Percentiles rank a stretch among this genome's conserved stretches.
phyloP scores from a whole-genome alignment of 805 yeast species.

The Ogataea neopini region DNA sequence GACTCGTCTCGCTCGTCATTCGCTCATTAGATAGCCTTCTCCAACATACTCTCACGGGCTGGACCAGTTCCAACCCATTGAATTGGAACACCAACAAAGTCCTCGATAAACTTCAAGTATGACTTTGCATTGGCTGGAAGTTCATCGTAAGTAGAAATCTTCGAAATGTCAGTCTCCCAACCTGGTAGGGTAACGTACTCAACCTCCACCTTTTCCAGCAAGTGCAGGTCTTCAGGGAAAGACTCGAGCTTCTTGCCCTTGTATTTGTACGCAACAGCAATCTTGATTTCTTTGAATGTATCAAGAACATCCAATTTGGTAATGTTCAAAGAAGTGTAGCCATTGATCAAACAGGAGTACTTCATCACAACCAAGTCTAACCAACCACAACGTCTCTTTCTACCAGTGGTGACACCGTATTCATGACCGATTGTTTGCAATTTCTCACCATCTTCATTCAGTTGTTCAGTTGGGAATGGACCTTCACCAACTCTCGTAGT shows the following conservation, averaged over 20 bases:
- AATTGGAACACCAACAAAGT: slow-evolving; percentile 78
- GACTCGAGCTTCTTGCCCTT: slow-evolving; percentile 72
- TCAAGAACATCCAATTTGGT: slow-evolving; percentile 96
- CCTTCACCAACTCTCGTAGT: slow-evolving; percentile 99
- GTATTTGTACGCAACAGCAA: slow-evolving; percentile 80
- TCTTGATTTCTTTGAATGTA: slow-evolving; percentile 81
- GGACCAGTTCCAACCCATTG: slow-evolving; percentile 99
- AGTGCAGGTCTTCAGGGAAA: slow-evolving; percentile 91
- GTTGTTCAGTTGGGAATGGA: slow-evolving; percentile 98
- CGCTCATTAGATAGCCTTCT: slow-evolving; percentile 37
- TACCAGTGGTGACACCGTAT: slow-evolving; percentile 96
- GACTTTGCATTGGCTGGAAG: slow-evolving; percentile 86
- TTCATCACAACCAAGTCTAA: slow-evolving; percentile 92
- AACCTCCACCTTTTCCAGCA: slow-evolving; percentile 87
- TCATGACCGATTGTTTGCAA: slow-evolving; percentile 93
- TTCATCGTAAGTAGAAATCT: slow-evolving; percentile 65
- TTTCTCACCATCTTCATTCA: slow-evolving; percentile 81
- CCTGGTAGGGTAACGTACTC: slow-evolving; percentile 91
- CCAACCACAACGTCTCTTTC: slow-evolving; percentile 99
- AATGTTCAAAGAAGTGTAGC: slow-evolving; percentile 91
- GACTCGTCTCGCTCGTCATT: no score
- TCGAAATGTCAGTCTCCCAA: slow-evolving; percentile 85
- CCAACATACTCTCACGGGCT: slow-evolving; percentile 89
- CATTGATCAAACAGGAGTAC: slow-evolving; percentile 89
- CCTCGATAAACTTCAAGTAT: slow-evolving; percentile 84